Conservation (phyloP, 192 early-diverging fungal genomes). For the Fimicolochytrium jonesii region DNA sequence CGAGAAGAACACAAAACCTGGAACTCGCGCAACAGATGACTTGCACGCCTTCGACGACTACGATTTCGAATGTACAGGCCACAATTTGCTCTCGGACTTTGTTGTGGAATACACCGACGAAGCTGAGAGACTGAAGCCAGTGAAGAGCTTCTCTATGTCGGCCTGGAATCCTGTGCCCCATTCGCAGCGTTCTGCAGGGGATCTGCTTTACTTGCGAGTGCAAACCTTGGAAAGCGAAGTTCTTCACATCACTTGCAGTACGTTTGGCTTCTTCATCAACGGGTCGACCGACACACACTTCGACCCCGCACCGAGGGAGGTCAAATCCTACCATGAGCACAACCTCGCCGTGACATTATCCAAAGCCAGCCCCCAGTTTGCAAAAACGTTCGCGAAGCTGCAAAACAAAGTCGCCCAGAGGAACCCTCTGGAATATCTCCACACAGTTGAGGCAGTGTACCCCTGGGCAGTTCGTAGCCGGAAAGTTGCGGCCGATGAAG, state of each 20-base stretch:
- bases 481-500: slow-evolving; percentile 54
- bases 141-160: slow-evolving; percentile 72
- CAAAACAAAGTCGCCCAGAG: slow-evolving; percentile 59
- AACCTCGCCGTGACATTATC: slow-evolving; percentile 34
- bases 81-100: slow-evolving; percentile 44
- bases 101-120: slow-evolving; percentile 47
- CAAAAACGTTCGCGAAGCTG: slow-evolving; percentile 58
- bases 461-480: slow-evolving; percentile 75
- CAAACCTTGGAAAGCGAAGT: slow-evolving; percentile 80
- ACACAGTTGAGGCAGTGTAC: slow-evolving; percentile 55
- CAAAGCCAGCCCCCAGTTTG: slow-evolving; percentile 58
- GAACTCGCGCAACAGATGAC: slow-evolving; percentile 1
- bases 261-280: slow-evolving; percentile 87
- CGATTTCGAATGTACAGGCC: slow-evolving; percentile 22
- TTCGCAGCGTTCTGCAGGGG: slow-evolving; percentile 66
- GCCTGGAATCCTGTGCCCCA: slow-evolving; percentile 92
- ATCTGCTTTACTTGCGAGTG: slow-evolving; percentile 85
- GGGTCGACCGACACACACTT: slow-evolving; percentile 59
- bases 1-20: slow-evolving; percentile 20
- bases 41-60: slow-evolving; percentile 28
- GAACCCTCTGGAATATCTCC: slow-evolving; percentile 77
- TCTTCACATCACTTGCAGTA: slow-evolving; percentile 79
- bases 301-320: slow-evolving; percentile 24
- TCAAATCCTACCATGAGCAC: slow-evolving; percentile 23
- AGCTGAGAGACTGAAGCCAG: slow-evolving; percentile 6